Conservation (phyloP, 176 grass and related monocot species). For the Typha latifolia region DNA sequence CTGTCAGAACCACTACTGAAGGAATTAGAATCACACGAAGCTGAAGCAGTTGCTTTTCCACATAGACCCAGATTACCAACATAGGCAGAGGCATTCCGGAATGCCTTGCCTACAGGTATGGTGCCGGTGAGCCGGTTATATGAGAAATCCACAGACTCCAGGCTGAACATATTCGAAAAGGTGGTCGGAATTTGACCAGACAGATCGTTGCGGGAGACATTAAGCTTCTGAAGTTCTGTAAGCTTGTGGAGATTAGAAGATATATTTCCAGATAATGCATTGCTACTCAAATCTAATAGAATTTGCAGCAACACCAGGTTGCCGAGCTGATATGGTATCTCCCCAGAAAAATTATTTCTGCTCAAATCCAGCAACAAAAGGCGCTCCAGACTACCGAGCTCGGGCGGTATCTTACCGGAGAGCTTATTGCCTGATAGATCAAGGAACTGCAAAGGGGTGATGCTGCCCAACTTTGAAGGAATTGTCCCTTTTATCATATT, state of each 20-base stretch:
- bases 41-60: conserved; percentile 37
- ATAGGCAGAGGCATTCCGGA: conserved; percentile 42
- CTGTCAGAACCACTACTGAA: conserved; percentile 12
- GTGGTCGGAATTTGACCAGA: conserved; percentile 42
- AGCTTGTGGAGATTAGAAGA: conserved; percentile 54
- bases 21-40: conserved; percentile 17
- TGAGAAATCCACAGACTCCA: conserved; percentile 80
- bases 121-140: conserved; percentile 59
- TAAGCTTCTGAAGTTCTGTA: conserved; percentile 39
- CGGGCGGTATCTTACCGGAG: conserved; percentile 25
- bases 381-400: conserved; percentile 32
- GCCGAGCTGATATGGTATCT: conserved; percentile 59
- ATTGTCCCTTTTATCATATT: conserved; percentile 45
- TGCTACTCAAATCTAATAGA: conserved; percentile 86
- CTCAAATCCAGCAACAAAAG: conserved; percentile 61
- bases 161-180: conserved; percentile 55
- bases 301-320: conserved; percentile 52
- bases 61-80: conserved; percentile 57
- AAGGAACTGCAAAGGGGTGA: conserved; percentile 19
- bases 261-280: conserved; percentile 50
- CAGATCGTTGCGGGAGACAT: conserved; percentile 71
- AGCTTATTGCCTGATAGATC: conserved; percentile 60
- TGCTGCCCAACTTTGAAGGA: conserved; percentile 25
- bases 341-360: conserved; percentile 45
- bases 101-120: conserved; percentile 49